Conservation (phyloP, 1,284 basidiomycete genomes). For the Naganishia sp. region DNA sequence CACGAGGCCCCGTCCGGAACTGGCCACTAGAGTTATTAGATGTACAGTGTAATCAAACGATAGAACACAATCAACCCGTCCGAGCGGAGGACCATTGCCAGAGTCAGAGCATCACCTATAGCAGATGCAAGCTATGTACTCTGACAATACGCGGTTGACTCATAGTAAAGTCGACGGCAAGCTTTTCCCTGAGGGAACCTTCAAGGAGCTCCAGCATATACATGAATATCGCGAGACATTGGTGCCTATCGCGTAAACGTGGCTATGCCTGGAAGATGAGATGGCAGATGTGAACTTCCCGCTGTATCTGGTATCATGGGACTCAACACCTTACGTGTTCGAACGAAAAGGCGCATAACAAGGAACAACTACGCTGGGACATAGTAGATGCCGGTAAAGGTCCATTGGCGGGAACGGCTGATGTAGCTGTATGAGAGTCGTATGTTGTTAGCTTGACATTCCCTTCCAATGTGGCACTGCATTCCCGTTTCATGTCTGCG, state of each 20-base stretch:
- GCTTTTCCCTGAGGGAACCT: constrained; percentile 41
- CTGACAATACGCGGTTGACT: constrained; percentile 25
- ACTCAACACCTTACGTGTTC: constrained; percentile 38
- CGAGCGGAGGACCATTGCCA: constrained; percentile 44
- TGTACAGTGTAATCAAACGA: constrained; percentile 41
- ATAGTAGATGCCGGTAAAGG: constrained; percentile 45
- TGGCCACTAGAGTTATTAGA: constrained; percentile 26
- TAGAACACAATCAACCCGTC: constrained; percentile 45
- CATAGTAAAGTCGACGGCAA: constrained; percentile 50
- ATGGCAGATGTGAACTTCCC: background rate
- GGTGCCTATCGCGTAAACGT: constrained; percentile 40
- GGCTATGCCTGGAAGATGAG: constrained; percentile 39
- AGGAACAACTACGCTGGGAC: constrained; percentile 48
- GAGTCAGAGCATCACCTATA: constrained; percentile 42
- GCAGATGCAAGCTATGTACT: background rate
- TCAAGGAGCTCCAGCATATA: constrained; percentile 45
- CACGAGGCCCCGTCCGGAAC: constrained; percentile 1
- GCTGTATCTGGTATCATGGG: background rate
- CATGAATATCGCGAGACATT: constrained; percentile 42
- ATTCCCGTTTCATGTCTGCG: too few relatives aligned
- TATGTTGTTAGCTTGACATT: background rate
- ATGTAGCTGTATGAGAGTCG: constrained; percentile 9
- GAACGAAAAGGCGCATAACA: constrained; percentile 41
- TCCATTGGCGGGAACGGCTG: constrained; percentile 25
- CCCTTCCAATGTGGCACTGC: too few relatives aligned